Percentiles rank a stretch among this genome's conserved stretches.
Conservation (phyloP, 2,329 filamentous ascomycete genomes). For the Pochonia chlamydosporia region DNA sequence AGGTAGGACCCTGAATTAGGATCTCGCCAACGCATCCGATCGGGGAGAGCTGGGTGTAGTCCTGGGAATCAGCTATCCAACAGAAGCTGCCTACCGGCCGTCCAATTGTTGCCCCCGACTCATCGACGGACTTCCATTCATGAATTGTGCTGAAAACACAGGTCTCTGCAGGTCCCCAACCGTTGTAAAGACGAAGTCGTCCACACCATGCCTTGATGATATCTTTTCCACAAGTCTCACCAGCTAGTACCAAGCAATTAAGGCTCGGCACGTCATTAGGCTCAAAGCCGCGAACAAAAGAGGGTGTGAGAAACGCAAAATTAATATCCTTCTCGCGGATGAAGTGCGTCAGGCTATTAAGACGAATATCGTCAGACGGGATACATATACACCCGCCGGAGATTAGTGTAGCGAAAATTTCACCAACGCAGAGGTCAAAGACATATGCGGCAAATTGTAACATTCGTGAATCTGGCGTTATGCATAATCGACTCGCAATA, state of each 20-base stretch:
- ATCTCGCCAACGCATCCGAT: conserved; percentile 11
- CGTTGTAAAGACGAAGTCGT: neutral
- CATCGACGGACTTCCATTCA: neutral
- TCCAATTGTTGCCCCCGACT: conserved; percentile 1
- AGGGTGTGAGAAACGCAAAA: conserved; percentile 5
- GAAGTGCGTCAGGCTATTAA: too few relatives aligned
- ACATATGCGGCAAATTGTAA: conserved; percentile 11
- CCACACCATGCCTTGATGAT: neutral
- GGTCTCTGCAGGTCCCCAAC: neutral
- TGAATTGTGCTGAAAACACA: neutral
- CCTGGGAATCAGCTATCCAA: conserved; percentile 7
- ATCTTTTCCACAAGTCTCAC: conserved; percentile 4
- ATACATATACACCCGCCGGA: conserved; percentile 10
- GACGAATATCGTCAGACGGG: conserved; percentile 1
- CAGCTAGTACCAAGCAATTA: conserved; percentile 2
- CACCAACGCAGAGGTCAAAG: conserved; percentile 9
- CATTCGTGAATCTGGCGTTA: neutral
- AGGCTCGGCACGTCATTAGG: conserved; percentile 6
- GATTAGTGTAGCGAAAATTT: conserved; percentile 8
- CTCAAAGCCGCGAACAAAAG: conserved; percentile 1
- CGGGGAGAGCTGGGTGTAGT: conserved; percentile 3
- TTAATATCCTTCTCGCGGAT: conserved; percentile 1
- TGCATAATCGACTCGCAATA: neutral
- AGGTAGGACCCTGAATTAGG: conserved; percentile 10
- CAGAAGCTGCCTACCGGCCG: conserved; percentile 1